Conservation (phyloP, 140 eudicot genomes). For the Anethum foeniculum region DNA sequence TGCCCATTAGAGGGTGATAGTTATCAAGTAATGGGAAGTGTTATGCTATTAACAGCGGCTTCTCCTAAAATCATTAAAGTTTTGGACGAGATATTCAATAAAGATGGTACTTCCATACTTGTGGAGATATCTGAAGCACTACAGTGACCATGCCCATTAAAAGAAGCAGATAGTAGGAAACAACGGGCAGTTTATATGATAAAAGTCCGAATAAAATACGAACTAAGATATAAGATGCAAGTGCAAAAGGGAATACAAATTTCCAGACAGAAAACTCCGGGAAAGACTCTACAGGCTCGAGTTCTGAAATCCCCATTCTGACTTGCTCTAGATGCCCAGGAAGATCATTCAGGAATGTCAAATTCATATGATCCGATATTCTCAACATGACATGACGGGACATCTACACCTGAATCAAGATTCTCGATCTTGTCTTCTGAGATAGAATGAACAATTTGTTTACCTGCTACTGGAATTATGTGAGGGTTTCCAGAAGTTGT, state of each 20-base stretch:
- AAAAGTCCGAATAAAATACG: background rate
- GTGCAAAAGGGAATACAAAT: too few species aligned
- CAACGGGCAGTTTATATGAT: background rate
- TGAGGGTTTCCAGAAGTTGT: background rate
- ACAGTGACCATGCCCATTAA: background rate
- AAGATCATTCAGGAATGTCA: conserved; percentile 12
- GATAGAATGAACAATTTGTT: conserved; percentile 8
- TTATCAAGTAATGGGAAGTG: background rate
- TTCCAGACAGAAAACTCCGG: conserved; percentile 39
- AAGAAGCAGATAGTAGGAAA: background rate
- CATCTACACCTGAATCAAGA: conserved; percentile 18
- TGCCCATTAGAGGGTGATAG: background rate
- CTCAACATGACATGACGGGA: conserved; percentile 12
- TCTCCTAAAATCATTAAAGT: background rate
- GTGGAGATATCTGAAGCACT: background rate
- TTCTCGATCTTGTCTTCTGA: conserved; percentile 13
- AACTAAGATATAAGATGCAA: conserved; percentile 10
- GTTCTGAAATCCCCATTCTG: conserved; percentile 3
- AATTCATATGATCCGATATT: conserved; percentile 17
- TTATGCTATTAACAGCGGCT: background rate
- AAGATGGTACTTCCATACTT: background rate
- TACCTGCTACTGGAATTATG: conserved; percentile 14
- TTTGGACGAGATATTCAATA: background rate
- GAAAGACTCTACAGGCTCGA: conserved; percentile 14
- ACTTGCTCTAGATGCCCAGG: conserved; percentile 17